Evolutionary conservation across 805 yeast genomes (phyloP).

Genomic region (Myxozyma kluyveri): DNA sequence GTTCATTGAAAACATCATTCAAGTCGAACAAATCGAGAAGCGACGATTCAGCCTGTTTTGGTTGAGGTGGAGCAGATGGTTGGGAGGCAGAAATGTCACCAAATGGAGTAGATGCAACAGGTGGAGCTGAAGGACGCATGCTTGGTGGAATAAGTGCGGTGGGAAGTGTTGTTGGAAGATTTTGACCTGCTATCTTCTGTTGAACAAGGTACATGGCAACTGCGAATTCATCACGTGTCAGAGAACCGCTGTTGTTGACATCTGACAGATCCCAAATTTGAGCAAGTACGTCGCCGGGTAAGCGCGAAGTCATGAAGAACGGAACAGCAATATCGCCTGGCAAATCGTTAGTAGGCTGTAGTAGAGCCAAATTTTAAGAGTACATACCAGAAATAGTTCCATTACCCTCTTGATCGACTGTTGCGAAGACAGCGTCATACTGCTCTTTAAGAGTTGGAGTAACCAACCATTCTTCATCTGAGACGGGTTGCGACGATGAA

Average conservation of each 20-base stretch:
- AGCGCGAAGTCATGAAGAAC: constrained; percentile 81
- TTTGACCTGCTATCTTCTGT: constrained; percentile 72
- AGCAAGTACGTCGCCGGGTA: constrained; percentile 81
- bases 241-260: constrained; percentile 77
- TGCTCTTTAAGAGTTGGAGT: constrained; percentile 68
- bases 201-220: constrained; percentile 93
- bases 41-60: constrained; percentile 47
- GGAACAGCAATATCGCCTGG: constrained; percentile 77
- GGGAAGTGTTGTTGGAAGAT: constrained; percentile 77
- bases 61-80: constrained; percentile 32
- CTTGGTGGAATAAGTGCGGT: constrained; percentile 47
- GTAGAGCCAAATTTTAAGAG: background rate
- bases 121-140: constrained; percentile 17
- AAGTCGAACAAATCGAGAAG: constrained; percentile 65
- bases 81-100: background rate
- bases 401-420: constrained; percentile 51
- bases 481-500: constrained; percentile 2
- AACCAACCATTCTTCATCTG: constrained; percentile 60
- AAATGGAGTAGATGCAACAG: constrained; percentile 12
- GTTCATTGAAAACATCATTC: constrained; percentile 41
- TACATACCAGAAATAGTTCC: constrained; percentile 26
- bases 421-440: constrained; percentile 74
- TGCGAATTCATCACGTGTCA: constrained; percentile 78
- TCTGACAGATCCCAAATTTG: constrained; percentile 94
- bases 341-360: background rate